phyloP scores from a whole-genome alignment of 1,139 yeast genomes.

The Kodamaea sp. region DNA sequence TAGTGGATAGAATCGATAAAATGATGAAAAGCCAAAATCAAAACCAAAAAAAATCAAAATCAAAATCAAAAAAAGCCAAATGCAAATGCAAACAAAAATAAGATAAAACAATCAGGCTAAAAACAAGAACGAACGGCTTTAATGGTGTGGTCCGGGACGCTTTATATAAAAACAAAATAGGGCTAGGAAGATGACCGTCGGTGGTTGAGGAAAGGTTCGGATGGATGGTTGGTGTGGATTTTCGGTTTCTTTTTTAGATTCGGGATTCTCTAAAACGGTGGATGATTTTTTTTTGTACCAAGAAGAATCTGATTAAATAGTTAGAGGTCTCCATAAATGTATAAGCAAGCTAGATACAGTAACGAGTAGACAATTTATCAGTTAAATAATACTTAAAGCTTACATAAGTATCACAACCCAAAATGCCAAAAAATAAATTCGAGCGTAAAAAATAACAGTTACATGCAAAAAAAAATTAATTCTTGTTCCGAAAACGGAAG shows the following conservation, averaged over 20 bases:
- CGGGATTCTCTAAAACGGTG: too few species aligned
- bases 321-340: slow-evolving; percentile 3
- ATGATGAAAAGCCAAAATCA: slow-evolving; percentile 1
- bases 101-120: slow-evolving; percentile 1
- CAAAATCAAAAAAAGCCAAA: slow-evolving; percentile 1
- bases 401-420: slow-evolving; percentile 8
- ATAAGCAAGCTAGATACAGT: slow-evolving; percentile 9
- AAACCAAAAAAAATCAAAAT: slow-evolving; percentile 1
- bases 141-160: too few species aligned
- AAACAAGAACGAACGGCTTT: slow-evolving; percentile 1
- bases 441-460: slow-evolving; percentile 6
- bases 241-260: not conserved
- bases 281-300: slow-evolving; percentile 17
- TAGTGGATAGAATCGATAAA: too few species aligned
- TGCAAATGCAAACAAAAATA: slow-evolving; percentile 1
- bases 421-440: slow-evolving; percentile 6
- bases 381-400: slow-evolving; percentile 9
- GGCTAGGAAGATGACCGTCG: too few species aligned
- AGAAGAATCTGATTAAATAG: slow-evolving; percentile 9
- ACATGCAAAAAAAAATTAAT: slow-evolving; percentile 3
- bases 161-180: too few species aligned
- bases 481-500: slow-evolving; percentile 8
- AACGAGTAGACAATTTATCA: slow-evolving; percentile 11
- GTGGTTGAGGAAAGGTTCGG: too few species aligned
- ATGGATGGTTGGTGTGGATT: too few species aligned